A percentile compares a stretch with the other conserved stretches of the same genome.
phyloP scores from a whole-genome alignment of 768 basidiomycete species.

The Phylloporus sp. region DNA sequence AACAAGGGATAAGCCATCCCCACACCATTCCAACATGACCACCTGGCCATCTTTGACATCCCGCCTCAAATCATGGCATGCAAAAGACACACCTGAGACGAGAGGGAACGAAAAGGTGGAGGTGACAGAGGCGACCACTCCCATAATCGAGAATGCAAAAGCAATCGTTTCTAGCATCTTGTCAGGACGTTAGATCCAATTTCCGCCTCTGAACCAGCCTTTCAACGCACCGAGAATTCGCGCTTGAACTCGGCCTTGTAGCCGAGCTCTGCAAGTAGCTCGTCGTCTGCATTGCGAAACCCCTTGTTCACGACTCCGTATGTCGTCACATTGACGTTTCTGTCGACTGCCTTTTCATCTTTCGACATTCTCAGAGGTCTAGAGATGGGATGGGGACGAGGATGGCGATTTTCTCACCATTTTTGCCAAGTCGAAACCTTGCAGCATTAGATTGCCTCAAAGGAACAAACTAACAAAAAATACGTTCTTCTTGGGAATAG shows the following conservation, averaged over 20 bases:
- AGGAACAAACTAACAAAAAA: too few species aligned
- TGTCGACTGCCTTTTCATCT: slow-evolving; percentile 15
- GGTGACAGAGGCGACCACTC: slow-evolving; percentile 62
- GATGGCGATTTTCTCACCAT: background rate
- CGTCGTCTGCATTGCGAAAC: slow-evolving; percentile 47
- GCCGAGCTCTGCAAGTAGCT: slow-evolving; percentile 57
- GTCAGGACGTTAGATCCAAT: background rate
- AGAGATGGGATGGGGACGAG: background rate
- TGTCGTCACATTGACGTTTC: slow-evolving; percentile 9
- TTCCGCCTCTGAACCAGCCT: background rate
- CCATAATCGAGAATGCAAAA: slow-evolving; percentile 70
- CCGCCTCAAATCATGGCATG: background rate
- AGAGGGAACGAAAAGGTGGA: slow-evolving; percentile 64
- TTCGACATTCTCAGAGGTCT: slow-evolving; percentile 12
- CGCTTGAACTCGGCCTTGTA: slow-evolving; percentile 71
- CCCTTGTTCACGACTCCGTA: slow-evolving; percentile 4
- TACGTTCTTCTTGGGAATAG: too few species aligned
- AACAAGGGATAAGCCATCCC: slow-evolving; percentile 68
- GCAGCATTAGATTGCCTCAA: too few species aligned
- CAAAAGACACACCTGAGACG: slow-evolving; percentile 43
- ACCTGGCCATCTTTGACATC: slow-evolving; percentile 33
- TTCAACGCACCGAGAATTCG: slow-evolving; percentile 59
- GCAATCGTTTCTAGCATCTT: slow-evolving; percentile 56
- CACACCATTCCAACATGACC: slow-evolving; percentile 76
- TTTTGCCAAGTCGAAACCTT: too few species aligned